These are phyloP conservation scores for Tribonema minus DNA, from an alignment of 108 stramenopile genomes.

Conservation along the genomic window DNA sequence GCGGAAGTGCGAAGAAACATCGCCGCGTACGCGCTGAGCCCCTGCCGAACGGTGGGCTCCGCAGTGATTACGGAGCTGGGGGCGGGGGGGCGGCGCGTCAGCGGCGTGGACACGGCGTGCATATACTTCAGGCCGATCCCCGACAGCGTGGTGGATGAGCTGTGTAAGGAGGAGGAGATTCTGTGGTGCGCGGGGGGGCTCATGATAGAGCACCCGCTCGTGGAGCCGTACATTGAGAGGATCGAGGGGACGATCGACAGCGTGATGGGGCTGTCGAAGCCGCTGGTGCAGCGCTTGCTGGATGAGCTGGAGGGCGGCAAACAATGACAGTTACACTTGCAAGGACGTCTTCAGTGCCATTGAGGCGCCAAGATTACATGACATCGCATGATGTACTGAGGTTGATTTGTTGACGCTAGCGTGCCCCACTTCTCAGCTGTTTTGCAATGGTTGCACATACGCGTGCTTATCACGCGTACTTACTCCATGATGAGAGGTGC, in stretches of 20 bases:
- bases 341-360: too few species aligned
- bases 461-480: too few species aligned
- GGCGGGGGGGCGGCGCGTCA: constrained; percentile 16
- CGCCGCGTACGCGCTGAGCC: constrained; percentile 33
- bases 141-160: constrained; percentile 24
- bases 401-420: too few species aligned
- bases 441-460: too few species aligned
- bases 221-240: constrained; percentile 37
- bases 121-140: constrained; percentile 31
- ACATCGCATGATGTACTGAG: too few species aligned
- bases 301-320: not conserved
- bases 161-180: constrained; percentile 14
- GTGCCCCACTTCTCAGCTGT: too few species aligned
- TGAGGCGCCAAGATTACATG: too few species aligned
- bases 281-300: constrained; percentile 11
- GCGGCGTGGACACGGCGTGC: constrained; percentile 31
- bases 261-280: constrained; percentile 46
- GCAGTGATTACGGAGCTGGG: constrained; percentile 31
- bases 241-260: constrained; percentile 44
- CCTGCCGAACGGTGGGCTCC: constrained; percentile 35
- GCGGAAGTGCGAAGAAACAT: constrained; percentile 34
- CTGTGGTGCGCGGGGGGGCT: constrained; percentile 44
- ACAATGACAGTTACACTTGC: too few species aligned
- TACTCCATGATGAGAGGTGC: too few species aligned
- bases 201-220: constrained; percentile 41